Evolutionary conservation across 352 stramenopile genomes (phyloP).

Genomic region (Lagenidium sp.): DNA sequence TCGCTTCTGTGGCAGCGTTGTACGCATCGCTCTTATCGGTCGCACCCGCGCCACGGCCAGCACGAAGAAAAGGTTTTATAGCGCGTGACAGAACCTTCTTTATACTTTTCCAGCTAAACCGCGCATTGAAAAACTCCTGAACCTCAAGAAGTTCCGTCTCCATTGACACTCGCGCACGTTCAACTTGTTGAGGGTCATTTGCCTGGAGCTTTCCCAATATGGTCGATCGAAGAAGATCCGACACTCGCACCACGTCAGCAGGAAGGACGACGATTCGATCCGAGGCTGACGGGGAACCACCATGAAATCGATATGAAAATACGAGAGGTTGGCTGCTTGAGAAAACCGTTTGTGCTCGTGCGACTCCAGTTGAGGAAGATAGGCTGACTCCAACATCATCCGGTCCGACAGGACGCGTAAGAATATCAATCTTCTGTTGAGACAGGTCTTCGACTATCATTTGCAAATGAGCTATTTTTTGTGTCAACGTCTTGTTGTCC

Average conservation of each 20-base stretch:
- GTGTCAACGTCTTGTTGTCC: constrained; percentile 1
- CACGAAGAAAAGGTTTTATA: constrained; percentile 12
- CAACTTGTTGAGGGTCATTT: constrained; percentile 27
- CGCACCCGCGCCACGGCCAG: constrained; percentile 1
- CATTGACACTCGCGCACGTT: constrained; percentile 15
- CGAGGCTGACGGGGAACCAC: constrained; percentile 10
- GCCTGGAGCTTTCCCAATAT: constrained; percentile 40
- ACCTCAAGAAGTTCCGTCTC: constrained; percentile 29
- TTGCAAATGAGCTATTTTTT: constrained; percentile 14
- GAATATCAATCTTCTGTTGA: background rate
- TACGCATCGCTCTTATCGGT: constrained; percentile 22
- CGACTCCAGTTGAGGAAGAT: too few relatives aligned
- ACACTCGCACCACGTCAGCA: constrained; percentile 30
- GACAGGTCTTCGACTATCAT: constrained; percentile 6
- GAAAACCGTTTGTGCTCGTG: constrained; percentile 7
- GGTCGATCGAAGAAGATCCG: constrained; percentile 31
- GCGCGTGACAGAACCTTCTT: constrained; percentile 14
- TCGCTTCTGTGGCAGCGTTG: constrained; percentile 13
- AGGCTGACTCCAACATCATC: too few relatives aligned
- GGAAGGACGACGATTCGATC: constrained; percentile 36
- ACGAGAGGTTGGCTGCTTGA: constrained; percentile 12
- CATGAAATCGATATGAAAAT: constrained; percentile 24
- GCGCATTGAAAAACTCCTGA: constrained; percentile 19
- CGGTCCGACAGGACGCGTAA: too few relatives aligned
- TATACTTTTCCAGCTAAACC: constrained; percentile 12